Base-by-base conservation (phyloP, 2,329 filamentous ascomycete species). In the Clonostachys rhizophaga region DNA sequence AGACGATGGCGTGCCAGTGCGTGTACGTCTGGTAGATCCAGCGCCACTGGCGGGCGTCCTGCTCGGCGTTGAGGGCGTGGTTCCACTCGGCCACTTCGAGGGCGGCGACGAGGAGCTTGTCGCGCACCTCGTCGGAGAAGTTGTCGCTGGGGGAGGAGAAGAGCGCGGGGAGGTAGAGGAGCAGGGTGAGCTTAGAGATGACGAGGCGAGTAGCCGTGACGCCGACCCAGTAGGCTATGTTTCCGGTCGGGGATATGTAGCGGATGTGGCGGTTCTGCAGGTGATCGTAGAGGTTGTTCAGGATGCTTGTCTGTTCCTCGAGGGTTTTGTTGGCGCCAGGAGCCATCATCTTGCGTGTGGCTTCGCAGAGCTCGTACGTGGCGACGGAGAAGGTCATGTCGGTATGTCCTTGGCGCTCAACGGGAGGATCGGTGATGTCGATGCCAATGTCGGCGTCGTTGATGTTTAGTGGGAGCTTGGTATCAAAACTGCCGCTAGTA, bases 1-100 rank as follows among this genome's bases (percentile, higher is more conserved):
- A 83, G 1, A 78, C 76, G 5, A 81, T 70, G 5, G 79, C 76
- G 52, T 81, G 71, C 76, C 78, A 83, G 49, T 81, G 77, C 1
- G 73, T 78, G 55, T 80, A 81, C 0, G 76, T 79, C 53, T 80
- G 74, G 58, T 78, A 81, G 6, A 80, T 63, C 79, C 79, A 83
- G 16, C 75, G 74, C 72, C 75, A 81, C 42, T 74, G 72, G 10
- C 68, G 69, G 46, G 68, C 71, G 14, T 63, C 65, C 3, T 65
- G 61, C 47, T 82, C 76, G 4, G 68, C 63, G 45, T 76, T 79
- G n/a, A 83, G 59, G 1, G 72, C 65, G 50, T 77, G 71, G 49
- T 72, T 79, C 53, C 78, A 79, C 55, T 81, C 78, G 40, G 78
- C 75, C 1, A 80, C 66, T 51, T 81, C 77, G 16, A 79, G 72